Conservation (phyloP, 1,284 basidiomycete genomes). For the Malassezia sp. region DNA sequence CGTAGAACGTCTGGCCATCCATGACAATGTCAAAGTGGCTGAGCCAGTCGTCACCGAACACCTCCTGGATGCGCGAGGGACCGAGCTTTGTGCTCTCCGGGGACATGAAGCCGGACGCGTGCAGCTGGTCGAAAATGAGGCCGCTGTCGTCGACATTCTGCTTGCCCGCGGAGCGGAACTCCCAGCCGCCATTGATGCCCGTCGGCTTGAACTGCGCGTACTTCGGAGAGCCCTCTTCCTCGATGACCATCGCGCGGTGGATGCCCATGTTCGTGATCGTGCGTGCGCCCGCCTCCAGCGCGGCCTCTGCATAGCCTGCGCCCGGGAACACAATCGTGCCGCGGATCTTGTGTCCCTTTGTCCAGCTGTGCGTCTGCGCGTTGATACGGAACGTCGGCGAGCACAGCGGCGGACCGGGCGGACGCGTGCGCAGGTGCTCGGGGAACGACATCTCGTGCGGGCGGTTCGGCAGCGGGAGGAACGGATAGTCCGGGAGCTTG, state of each 20-base stretch:
- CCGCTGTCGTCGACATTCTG: constrained; percentile 12
- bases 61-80: constrained; percentile 12
- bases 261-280: constrained; percentile 16
- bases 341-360: constrained; percentile 21
- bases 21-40: constrained; percentile 19
- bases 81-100: constrained; percentile 11
- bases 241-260: constrained; percentile 17
- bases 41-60: constrained; percentile 16
- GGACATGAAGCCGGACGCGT: constrained; percentile 14
- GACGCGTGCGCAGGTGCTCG: constrained; percentile 13
- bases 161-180: constrained; percentile 17
- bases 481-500: constrained; percentile 14
- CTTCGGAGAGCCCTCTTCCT: constrained; percentile 15
- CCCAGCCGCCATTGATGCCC: constrained; percentile 16
- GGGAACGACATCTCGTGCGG: constrained; percentile 10
- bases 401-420: constrained; percentile 6
- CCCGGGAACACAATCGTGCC: constrained; percentile 19
- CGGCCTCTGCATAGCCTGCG: constrained; percentile 15
- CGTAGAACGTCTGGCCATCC: constrained; percentile 17
- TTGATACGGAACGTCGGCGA: constrained; percentile 11
- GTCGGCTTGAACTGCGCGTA: constrained; percentile 14
- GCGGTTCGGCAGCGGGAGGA: constrained; percentile 13
- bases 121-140: constrained; percentile 15
- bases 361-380: constrained; percentile 18
- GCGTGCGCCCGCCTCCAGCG: constrained; percentile 15